A percentile compares a stretch with the other conserved stretches of the same genome.
phyloP scores from a whole-genome alignment of 192 early-diverging fungal species.

The Geosiphon pyriformis region DNA sequence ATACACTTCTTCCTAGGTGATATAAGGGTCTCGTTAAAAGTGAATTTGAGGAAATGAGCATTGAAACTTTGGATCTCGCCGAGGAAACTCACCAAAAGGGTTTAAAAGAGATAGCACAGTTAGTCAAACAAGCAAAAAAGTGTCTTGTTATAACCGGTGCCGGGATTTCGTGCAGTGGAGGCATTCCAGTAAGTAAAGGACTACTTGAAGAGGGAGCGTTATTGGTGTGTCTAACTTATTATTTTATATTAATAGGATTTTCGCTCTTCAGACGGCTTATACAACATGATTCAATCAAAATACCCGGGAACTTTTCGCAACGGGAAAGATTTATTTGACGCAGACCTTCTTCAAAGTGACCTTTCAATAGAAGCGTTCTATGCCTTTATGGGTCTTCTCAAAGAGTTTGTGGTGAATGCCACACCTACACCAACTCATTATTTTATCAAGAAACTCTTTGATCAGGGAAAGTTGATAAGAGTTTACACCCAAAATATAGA shows the following conservation, averaged over 20 bases:
- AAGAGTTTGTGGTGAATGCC: conserved; percentile 65
- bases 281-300: conserved; percentile 71
- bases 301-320: conserved; percentile 65
- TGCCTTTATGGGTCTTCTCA: conserved; percentile 83
- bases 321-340: conserved; percentile 85
- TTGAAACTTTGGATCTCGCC: not conserved
- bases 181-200: conserved; percentile 67
- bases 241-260: conserved; percentile 62
- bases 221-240: not conserved
- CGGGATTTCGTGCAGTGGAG: conserved; percentile 84
- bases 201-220: not conserved
- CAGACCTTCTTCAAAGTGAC: conserved; percentile 67
- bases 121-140: conserved; percentile 36
- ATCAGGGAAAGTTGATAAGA: conserved; percentile 70
- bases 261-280: conserved; percentile 77
- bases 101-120: not conserved
- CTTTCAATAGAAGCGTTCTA: conserved; percentile 62
- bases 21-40: no score
- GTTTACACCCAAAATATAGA: conserved; percentile 99
- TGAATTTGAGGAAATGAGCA: not conserved
- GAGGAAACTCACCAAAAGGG: not conserved
- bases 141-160: conserved; percentile 76
- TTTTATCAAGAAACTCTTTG: conserved; percentile 75
- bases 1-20: no score
- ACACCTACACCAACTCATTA: conserved; percentile 76